Percentiles rank a stretch among this genome's conserved stretches.
Conservation (phyloP, 2,329 filamentous ascomycete species). For the Sordariomycetes sp. region DNA sequence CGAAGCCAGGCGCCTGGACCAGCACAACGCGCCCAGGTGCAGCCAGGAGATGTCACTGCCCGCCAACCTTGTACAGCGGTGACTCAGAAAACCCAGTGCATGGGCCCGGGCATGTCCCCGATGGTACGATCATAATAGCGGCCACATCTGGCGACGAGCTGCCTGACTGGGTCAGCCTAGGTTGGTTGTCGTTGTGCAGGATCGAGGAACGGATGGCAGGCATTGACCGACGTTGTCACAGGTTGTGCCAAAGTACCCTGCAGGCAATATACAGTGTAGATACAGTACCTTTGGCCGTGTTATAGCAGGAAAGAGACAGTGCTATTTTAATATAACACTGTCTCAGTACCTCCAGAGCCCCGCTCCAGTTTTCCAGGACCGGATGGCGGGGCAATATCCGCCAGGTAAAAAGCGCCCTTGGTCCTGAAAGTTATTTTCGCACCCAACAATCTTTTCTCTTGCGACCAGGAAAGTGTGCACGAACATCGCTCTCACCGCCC, state of each 20-base stretch:
- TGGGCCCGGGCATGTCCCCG: not conserved
- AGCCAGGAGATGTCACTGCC: not conserved
- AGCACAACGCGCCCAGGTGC: not conserved
- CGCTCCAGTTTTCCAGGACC: slow-evolving; percentile 1
- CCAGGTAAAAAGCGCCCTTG: not conserved
- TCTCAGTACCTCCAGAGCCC: not conserved
- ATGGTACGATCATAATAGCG: not conserved
- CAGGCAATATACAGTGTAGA: not conserved
- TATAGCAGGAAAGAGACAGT: not conserved
- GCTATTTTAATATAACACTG: not conserved
- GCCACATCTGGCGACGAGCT: not conserved
- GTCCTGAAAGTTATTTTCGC: slow-evolving; percentile 2
- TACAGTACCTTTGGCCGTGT: not conserved
- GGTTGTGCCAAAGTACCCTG: not conserved
- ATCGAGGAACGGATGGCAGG: not conserved
- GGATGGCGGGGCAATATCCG: not conserved
- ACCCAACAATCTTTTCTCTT: not conserved
- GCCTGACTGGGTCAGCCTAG: not conserved
- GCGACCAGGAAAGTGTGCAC: not conserved
- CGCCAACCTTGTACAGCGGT: not conserved
- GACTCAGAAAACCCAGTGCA: not conserved
- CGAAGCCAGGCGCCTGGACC: not conserved
- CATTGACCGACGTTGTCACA: not conserved
- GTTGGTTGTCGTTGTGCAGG: not conserved
- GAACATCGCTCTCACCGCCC: not conserved